Percentiles rank a stretch among this genome's conserved stretches.
These are phyloP conservation scores for Pisolithus sp. DNA, from an alignment of 768 basidiomycete species.

Conservation along the genomic window DNA sequence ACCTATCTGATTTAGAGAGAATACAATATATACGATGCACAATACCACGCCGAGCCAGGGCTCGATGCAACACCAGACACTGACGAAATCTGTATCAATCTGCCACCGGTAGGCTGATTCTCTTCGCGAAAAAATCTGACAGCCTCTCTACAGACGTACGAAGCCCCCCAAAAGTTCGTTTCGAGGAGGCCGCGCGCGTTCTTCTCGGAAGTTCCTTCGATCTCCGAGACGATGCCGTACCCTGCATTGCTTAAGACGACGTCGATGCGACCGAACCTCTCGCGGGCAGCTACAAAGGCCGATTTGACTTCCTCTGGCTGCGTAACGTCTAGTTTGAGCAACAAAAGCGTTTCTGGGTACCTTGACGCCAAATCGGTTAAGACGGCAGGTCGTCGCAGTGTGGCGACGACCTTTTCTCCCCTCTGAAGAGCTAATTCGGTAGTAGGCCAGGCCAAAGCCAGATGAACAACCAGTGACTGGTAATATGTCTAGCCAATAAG, in stretches of 20 bases:
- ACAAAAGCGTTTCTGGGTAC: conserved; percentile 28
- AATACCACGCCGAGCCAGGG: conserved; percentile 13
- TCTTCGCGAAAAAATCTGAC: conserved; percentile 17
- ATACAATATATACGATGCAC: conserved; percentile 13
- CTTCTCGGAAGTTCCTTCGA: conserved; percentile 30
- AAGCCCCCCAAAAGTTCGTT: conserved; percentile 41
- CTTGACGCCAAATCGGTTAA: conserved; percentile 21
- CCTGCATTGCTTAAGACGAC: conserved; percentile 27
- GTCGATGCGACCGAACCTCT: conserved; percentile 25
- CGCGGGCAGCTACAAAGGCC: conserved; percentile 28
- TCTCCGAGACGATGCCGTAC: conserved; percentile 22
- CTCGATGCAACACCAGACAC: conserved; percentile 20
- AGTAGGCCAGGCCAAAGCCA: conserved; percentile 33
- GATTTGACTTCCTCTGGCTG: conserved; percentile 21
- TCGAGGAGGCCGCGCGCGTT: conserved; percentile 33
- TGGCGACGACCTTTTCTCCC: conserved; percentile 38
- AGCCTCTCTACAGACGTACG: conserved; percentile 32
- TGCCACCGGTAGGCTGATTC: conserved; percentile 30
- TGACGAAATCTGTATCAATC: conserved; percentile 33
- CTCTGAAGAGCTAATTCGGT: conserved; percentile 25
- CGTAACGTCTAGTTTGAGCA: conserved; percentile 37
- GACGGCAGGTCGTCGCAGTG: conserved; percentile 33
- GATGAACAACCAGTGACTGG: conserved; percentile 37
- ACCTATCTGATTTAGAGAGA: not conserved
- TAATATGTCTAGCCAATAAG: not conserved